A percentile compares a stretch with the other conserved stretches of the same genome.
Conservation (phyloP, 225 moss, liverwort and hornwort species). For the Polytrichum formosum region DNA sequence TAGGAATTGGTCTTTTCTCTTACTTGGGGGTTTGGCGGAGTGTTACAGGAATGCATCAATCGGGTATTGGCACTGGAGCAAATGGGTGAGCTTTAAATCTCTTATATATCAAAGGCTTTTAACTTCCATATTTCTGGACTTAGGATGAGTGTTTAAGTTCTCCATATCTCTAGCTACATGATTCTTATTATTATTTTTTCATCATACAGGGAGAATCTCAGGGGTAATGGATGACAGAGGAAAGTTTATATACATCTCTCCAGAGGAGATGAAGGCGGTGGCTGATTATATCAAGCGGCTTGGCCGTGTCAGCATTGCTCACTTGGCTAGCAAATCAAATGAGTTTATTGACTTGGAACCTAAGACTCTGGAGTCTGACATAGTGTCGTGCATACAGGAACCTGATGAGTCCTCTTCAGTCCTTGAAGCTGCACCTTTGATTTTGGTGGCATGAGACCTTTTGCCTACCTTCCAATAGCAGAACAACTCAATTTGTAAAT, state of each 20-base stretch:
- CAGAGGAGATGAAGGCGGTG: conserved; percentile 96
- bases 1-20: too few species aligned
- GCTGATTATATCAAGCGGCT: conserved; percentile 92
- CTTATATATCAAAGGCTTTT: neutral
- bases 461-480: too few species aligned
- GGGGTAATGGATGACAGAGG: conserved; percentile 99
- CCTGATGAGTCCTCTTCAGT: conserved; percentile 19
- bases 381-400: conserved; percentile 40
- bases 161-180: neutral
- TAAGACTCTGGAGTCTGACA: conserved; percentile 61
- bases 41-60: conserved; percentile 87
- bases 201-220: conserved; percentile 76
- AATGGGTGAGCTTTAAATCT: conserved; percentile 62
- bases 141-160: neutral
- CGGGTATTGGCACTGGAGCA: conserved; percentile 86
- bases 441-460: conserved; percentile 20
- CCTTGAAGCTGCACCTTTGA: conserved; percentile 19
- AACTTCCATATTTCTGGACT: neutral
- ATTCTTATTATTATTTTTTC: neutral
- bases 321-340: conserved; percentile 86
- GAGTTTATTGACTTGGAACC: conserved; percentile 93
- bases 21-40: neutral
- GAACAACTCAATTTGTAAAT: too few species aligned
- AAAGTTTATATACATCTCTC: conserved; percentile 96
- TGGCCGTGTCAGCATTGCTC: conserved; percentile 93